These are phyloP conservation scores for Gentiana straminea DNA, from an alignment of 257 asterid genomes.

Conservation along the genomic window DNA sequence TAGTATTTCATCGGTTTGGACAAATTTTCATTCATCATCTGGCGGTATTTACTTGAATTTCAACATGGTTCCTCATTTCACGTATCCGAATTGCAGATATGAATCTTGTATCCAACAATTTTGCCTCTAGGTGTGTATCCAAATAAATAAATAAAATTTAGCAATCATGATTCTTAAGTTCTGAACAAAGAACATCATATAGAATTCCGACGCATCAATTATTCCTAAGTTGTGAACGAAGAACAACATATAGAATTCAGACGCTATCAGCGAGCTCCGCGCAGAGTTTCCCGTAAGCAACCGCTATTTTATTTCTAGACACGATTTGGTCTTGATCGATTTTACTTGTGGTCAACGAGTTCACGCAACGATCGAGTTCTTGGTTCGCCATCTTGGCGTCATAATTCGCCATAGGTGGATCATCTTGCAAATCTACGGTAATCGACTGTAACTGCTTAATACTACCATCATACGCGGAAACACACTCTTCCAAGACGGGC, in stretches of 20 bases:
- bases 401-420: conserved; percentile 2
- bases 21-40: no score
- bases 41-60: no score
- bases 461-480: neutral
- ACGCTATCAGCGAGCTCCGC: conserved; percentile 6
- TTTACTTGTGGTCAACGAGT: conserved; percentile 1
- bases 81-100: no score
- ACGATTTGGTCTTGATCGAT: neutral
- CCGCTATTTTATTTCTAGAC: neutral
- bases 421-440: conserved; percentile 6
- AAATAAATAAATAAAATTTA: no score
- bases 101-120: no score
- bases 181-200: no score
- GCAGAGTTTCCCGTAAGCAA: conserved; percentile 4
- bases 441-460: conserved; percentile 2
- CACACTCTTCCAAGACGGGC: conserved; percentile 5
- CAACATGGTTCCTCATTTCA: no score
- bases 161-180: no score
- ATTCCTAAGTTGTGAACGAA: no score
- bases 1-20: no score
- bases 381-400: conserved; percentile 10
- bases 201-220: no score
- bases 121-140: no score
- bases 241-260: neutral
- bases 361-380: neutral